phyloP scores from a whole-genome alignment of 2,329 filamentous ascomycete genomes.

The Epichloe scottii region DNA sequence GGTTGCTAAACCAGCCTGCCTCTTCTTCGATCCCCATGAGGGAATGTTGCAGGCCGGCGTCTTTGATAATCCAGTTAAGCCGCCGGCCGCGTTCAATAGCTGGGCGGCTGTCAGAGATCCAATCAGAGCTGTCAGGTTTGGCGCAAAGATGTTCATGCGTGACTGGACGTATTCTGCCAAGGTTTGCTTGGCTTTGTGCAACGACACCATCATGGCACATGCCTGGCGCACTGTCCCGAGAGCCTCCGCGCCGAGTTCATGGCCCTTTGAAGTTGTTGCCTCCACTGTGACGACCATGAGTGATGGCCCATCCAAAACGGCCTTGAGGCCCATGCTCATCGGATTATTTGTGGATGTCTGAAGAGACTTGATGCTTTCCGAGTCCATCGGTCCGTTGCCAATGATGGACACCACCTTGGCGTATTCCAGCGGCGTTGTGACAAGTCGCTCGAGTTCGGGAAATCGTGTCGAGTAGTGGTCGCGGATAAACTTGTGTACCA shows the following conservation, averaged over 20 bases:
- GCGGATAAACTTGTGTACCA: slow-evolving; percentile 91
- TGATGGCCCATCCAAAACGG: slow-evolving; percentile 75
- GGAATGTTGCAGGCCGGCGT: slow-evolving; percentile 88
- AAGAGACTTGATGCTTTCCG: slow-evolving; percentile 65
- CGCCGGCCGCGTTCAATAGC: slow-evolving; percentile 88
- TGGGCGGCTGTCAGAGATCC: slow-evolving; percentile 90
- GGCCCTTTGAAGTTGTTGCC: slow-evolving; percentile 77
- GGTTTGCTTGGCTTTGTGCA: slow-evolving; percentile 76
- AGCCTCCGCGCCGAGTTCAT: slow-evolving; percentile 62
- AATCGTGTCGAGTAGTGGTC: slow-evolving; percentile 93
- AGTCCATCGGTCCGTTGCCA: slow-evolving; percentile 79
- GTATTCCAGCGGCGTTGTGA: slow-evolving; percentile 88
- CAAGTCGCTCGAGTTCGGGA: slow-evolving; percentile 78
- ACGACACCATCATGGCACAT: slow-evolving; percentile 76
- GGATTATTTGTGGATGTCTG: slow-evolving; percentile 68
- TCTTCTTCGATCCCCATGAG: slow-evolving; percentile 81
- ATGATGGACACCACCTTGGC: slow-evolving; percentile 90
- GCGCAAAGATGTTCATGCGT: slow-evolving; percentile 91
- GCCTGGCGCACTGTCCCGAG: slow-evolving; percentile 62
- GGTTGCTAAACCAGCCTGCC: slow-evolving; percentile 74
- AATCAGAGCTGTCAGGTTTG: slow-evolving; percentile 81
- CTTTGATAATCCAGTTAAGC: slow-evolving; percentile 77
- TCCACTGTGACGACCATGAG: slow-evolving; percentile 95
- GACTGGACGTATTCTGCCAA: slow-evolving; percentile 93
- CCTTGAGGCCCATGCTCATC: slow-evolving; percentile 60